These are phyloP conservation scores for Acacia concinna DNA, from an alignment of 331 rosid species.

Conservation along the genomic window DNA sequence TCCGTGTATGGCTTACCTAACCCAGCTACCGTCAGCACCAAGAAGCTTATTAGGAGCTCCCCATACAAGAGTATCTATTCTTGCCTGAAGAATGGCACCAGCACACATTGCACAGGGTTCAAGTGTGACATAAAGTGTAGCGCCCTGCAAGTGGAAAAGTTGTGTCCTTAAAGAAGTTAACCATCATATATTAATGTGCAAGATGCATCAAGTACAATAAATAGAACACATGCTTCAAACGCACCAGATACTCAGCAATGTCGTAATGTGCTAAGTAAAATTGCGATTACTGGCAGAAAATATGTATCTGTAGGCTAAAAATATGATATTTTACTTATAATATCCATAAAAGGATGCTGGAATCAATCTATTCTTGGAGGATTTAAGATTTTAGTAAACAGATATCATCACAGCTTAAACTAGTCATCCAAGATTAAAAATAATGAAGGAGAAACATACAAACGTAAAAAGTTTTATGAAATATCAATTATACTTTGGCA, in stretches of 20 bases:
- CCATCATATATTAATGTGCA: slow-evolving; percentile 18
- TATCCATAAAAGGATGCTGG: neutral
- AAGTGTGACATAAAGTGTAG: slow-evolving; percentile 83
- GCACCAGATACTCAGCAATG: slow-evolving; percentile 14
- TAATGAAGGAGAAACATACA: neutral
- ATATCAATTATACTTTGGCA: slow-evolving; percentile 12
- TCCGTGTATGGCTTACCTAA: slow-evolving; percentile 53
- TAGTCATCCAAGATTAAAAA: neutral
- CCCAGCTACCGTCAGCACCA: slow-evolving; percentile 99
- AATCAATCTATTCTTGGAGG: neutral
- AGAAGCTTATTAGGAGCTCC: slow-evolving; percentile 99
- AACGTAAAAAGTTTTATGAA: neutral
- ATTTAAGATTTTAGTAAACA: neutral
- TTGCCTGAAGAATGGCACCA: slow-evolving; percentile 94
- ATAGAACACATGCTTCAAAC: slow-evolving; percentile 12
- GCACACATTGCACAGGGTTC: slow-evolving; percentile 99
- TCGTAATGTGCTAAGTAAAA: slow-evolving; percentile 3
- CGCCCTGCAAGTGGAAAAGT: slow-evolving; percentile 48
- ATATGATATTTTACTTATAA: neutral
- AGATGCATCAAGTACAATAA: slow-evolving; percentile 12
- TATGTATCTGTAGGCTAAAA: neutral
- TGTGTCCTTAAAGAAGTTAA: slow-evolving; percentile 34
- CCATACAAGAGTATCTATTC: slow-evolving; percentile 83
- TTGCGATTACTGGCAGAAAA: neutral
- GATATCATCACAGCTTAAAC: neutral